These are phyloP conservation scores for Omphalotus olearius DNA, from an alignment of 1,284 basidiomycete genomes.

Conservation along the genomic window DNA sequence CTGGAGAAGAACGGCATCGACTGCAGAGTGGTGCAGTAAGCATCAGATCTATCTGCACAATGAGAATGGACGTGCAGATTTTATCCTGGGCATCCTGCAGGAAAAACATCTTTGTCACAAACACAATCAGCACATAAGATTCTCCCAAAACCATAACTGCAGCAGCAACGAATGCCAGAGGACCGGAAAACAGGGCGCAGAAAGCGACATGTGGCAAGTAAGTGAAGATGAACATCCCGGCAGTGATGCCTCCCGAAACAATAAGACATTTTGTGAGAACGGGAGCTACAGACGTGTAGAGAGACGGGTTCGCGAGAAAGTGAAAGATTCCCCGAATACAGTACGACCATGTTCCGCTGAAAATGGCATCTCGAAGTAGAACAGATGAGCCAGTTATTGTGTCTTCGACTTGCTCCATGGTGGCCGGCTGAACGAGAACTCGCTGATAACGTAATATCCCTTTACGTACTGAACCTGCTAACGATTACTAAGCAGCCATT, in stretches of 20 bases:
- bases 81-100: slow-evolving; percentile 37
- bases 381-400: no score
- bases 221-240: slow-evolving; percentile 54
- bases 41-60: slow-evolving; percentile 20
- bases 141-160: slow-evolving; percentile 36
- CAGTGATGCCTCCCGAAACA: slow-evolving; percentile 39
- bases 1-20: slow-evolving; percentile 41
- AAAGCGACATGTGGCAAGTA: slow-evolving; percentile 69
- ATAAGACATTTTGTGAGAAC: slow-evolving; percentile 35
- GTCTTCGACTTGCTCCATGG: no score
- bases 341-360: slow-evolving; percentile 33
- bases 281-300: slow-evolving; percentile 34
- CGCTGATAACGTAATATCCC: no score
- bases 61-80: slow-evolving; percentile 26
- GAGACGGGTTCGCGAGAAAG: slow-evolving; percentile 28
- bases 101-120: slow-evolving; percentile 47
- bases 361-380: slow-evolving; percentile 22
- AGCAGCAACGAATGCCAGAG: slow-evolving; percentile 41
- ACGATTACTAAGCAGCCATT: no score
- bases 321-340: slow-evolving; percentile 33
- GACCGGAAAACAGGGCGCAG: slow-evolving; percentile 59
- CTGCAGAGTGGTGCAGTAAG: slow-evolving; percentile 16
- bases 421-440: no score
- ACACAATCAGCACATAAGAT: slow-evolving; percentile 36
- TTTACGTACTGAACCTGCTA: no score